Base-by-base conservation (phyloP, 345 rosid genomes). In the Streptanthus diversifolius region DNA sequence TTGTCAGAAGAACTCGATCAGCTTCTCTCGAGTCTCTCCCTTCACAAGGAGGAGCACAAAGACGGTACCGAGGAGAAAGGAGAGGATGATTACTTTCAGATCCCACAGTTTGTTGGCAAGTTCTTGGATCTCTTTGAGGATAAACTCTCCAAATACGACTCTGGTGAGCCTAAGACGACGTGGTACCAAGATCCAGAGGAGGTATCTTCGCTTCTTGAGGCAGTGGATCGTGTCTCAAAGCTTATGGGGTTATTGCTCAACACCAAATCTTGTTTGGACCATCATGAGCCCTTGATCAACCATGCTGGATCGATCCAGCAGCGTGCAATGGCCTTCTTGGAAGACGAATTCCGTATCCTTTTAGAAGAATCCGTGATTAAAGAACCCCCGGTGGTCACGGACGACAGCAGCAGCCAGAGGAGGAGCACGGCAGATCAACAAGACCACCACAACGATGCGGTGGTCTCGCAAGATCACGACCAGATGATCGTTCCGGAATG, bases 241-340 rank as follows among this genome's bases (percentile, higher is more conserved):
- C 81, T 93, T n/a, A 63, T 77, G n/a, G 43, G 41, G 8, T 57
- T 69, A 5, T 43, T 91, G 9, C 61, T 66, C 4, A 43, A 55
- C 8, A 67, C 80, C 25, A 83, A 78, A 68, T 80, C 86, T 1
- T 85, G 81, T 70, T 75, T 80, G 9, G 77, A 57, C 4, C 76
- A 66, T 5, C 81, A 74, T 4, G 41, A 62, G 12, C 36, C 89
- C 48, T 67, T 81, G 77, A 76, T 80, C 47, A 89, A 89, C 49
- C 88, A 86, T 24, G 77, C 87, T 2, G 91, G 86, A 10, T 69
- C 74, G 0, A 78, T 85, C 40, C 89, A 91, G 5, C 95, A 89
- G 7, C 87, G 82, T n/a, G 95, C 85, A 6, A 85, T 90, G 98
- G 72, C 84, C n/a, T 80, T 72, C 75, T 74, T 90, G 76, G 96